Evolutionary conservation across 2,329 filamentous ascomycete genomes (phyloP).

Genomic region (Botrytis galanthina): DNA sequence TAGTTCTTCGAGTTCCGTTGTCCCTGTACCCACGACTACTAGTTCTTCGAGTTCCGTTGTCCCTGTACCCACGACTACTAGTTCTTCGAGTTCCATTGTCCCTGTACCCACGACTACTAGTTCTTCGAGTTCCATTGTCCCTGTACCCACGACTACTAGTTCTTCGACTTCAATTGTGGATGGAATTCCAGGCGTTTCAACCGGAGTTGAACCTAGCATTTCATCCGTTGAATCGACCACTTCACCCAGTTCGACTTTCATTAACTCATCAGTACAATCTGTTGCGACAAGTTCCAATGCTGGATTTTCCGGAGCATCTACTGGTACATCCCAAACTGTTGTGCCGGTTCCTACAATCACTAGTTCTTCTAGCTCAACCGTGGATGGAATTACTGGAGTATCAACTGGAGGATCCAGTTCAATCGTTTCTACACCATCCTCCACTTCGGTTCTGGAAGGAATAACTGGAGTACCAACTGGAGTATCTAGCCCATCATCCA

Average conservation of each 20-base stretch:
- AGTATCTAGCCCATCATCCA: neutral
- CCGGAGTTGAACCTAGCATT: neutral
- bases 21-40: no score
- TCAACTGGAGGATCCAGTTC: neutral
- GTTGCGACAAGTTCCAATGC: neutral
- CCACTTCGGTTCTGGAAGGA: no score
- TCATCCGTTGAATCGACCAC: neutral
- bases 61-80: no score
- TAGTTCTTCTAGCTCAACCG: neutral
- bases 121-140: neutral
- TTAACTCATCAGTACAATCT: neutral
- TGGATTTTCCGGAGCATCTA: constrained; percentile 12
- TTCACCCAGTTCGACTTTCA: neutral
- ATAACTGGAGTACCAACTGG: neutral
- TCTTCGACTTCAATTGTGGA: neutral
- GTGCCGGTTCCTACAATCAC: neutral
- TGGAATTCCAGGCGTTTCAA: neutral
- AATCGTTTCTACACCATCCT: neutral
- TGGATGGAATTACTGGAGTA: neutral
- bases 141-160: neutral
- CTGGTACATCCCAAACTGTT: constrained; percentile 7
- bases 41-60: no score
- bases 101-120: no score
- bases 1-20: no score
- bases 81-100: no score